Evolutionary conservation across 495 filamentous ascomycete species (phyloP), one percentile per base, ranked within the genome.

Genomic region (Hypoxylon subgilvum): DNA sequence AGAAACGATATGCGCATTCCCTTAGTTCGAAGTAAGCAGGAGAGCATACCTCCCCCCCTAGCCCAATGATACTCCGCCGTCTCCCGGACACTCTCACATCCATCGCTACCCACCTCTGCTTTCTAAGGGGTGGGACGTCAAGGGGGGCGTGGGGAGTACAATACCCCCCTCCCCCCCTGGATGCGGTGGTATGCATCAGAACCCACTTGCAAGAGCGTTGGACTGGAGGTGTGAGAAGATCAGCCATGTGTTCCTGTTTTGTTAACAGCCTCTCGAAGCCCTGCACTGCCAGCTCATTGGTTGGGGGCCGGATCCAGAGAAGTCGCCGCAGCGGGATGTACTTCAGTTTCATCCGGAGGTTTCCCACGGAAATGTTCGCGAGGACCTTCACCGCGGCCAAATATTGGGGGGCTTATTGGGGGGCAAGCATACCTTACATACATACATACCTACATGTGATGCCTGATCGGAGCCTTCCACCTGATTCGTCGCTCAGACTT

Each of bases 1-100:
- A 65, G 63, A 59, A 63, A 60, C 52, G 42, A 62, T 54, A 70
- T 70, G 67, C 67, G 67, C 56, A 55, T 65, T 65, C 61, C 61
- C 61, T 56, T 57, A 54, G 50, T 52, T 44, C 50, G 52, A 49
- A 59, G 62, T 67, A 63, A 57, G 52, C 60, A 63, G 38, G 63
- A 36, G 22, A 43, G 43, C 53, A 48, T 57, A 40, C 64, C 27
- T 59, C 25, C 51, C 57, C 56, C 22, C 55, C 36, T 63, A 63
- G 51, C 61, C 67, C 67, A 67, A 69, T 63, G 27, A 68, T 59
- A 52, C 60, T 16, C 49, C 48, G 31, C 28, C 19, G 32, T 45
- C 54, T 59, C 54, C 50, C 30, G 60, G 47, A 46, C 48, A 51
- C 45, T 60, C 25, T 62, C 34, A 34, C 57, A 59, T 36, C 49